A percentile compares a stretch with the other conserved stretches of the same genome.
Evolutionary conservation across 768 basidiomycete species (phyloP).

Genomic region (Pholiota conissans): DNA sequence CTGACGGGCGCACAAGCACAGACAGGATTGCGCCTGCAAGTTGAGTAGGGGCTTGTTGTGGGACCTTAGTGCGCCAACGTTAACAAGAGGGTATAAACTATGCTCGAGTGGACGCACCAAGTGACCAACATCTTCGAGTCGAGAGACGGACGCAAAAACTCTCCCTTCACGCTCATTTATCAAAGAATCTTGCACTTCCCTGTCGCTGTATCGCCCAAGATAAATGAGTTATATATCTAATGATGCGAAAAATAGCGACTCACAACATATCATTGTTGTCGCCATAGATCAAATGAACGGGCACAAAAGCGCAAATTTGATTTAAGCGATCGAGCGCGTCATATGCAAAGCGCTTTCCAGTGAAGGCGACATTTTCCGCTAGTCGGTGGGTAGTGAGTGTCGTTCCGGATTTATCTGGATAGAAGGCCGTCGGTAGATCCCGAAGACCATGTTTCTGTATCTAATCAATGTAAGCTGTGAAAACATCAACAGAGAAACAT

Average conservation of each 20-base stretch:
- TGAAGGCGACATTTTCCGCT: conserved; percentile 27
- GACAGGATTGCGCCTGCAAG: conserved; percentile 24
- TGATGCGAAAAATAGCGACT: conserved; percentile 9
- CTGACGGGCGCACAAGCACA: conserved; percentile 1
- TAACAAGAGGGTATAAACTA: background rate
- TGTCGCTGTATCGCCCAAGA: conserved; percentile 15
- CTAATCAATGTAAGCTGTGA: background rate
- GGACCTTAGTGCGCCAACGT: conserved; percentile 18
- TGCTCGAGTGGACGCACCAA: conserved; percentile 21
- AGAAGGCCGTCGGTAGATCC: conserved; percentile 26
- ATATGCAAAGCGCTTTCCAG: conserved; percentile 18
- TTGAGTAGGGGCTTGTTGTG: conserved; percentile 27
- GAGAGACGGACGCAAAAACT: conserved; percentile 25
- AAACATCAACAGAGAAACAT: conserved; percentile 5
- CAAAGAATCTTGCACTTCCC: conserved; percentile 26
- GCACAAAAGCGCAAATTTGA: conserved; percentile 25
- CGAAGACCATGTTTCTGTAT: conserved; percentile 27
- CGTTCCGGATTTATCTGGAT: conserved; percentile 25
- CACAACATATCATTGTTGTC: conserved; percentile 31
- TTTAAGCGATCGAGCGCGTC: conserved; percentile 27
- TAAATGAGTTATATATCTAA: background rate
- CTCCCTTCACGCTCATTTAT: conserved; percentile 25
- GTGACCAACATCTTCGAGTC: conserved; percentile 29
- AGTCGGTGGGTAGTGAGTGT: conserved; percentile 27
- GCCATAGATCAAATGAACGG: conserved; percentile 31